Evolutionary conservation across 176 grass and related monocot genomes (phyloP).

Genomic region (Chloris gayana): DNA sequence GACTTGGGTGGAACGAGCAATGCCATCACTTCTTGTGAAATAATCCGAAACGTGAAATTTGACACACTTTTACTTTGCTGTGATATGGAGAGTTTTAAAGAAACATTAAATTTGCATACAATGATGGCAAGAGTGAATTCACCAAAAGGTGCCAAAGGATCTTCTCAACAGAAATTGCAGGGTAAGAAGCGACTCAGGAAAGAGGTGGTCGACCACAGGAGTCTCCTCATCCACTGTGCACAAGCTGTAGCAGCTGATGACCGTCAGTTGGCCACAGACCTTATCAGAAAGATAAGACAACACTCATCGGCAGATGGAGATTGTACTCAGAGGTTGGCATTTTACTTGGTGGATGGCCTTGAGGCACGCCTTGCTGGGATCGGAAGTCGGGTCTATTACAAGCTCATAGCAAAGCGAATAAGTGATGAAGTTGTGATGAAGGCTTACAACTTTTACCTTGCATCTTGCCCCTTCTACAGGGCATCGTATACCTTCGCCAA

Average conservation of each 20-base stretch:
- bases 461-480: constrained; percentile 50
- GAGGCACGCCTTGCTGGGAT: constrained; percentile 62
- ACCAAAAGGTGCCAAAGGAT: background rate
- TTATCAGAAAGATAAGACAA: constrained; percentile 57
- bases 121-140: constrained; percentile 30
- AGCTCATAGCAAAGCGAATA: constrained; percentile 37
- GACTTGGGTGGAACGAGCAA: constrained; percentile 34
- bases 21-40: constrained; percentile 42
- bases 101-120: constrained; percentile 34
- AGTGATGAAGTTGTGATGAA: constrained; percentile 39
- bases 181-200: constrained; percentile 38
- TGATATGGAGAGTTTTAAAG: background rate
- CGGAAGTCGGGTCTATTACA: constrained; percentile 44
- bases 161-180: background rate
- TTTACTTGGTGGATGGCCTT: constrained; percentile 57
- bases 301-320: constrained; percentile 55
- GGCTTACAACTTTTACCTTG: constrained; percentile 37
- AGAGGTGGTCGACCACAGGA: constrained; percentile 43
- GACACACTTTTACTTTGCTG: constrained; percentile 54
- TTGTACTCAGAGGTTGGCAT: constrained; percentile 53
- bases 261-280: constrained; percentile 32
- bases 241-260: constrained; percentile 43
- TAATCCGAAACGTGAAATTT: constrained; percentile 43
- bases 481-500: constrained; percentile 49
- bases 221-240: constrained; percentile 55